phyloP scores from a whole-genome alignment of 352 stramenopile species.

The Phytophthora cajani region DNA sequence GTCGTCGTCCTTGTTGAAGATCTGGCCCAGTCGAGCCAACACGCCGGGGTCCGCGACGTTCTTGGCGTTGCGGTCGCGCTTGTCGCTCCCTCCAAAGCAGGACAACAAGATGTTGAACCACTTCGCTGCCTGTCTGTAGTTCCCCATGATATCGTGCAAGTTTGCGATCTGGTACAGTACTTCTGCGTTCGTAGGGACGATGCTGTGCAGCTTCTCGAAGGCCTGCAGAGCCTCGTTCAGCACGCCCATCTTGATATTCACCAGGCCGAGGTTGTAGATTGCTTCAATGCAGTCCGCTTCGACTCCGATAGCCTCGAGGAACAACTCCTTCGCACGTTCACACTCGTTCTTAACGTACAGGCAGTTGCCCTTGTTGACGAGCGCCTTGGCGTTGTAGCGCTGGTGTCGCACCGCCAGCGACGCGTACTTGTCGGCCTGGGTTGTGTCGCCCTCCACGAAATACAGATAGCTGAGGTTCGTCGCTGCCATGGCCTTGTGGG shows the following conservation, averaged over 20 bases:
- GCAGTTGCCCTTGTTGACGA: conserved; percentile 98
- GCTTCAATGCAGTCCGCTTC: conserved; percentile 95
- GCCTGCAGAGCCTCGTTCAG: conserved; percentile 93
- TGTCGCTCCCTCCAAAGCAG: conserved; percentile 87
- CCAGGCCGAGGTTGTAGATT: conserved; percentile 96
- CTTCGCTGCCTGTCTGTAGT: conserved; percentile 90
- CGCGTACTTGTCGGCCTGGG: conserved; percentile 93
- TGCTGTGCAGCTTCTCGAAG: conserved; percentile 97
- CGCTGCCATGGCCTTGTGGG: conserved; percentile 93
- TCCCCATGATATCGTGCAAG: conserved; percentile 93
- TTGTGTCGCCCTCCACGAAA: conserved; percentile 94
- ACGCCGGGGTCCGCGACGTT: conserved; percentile 81
- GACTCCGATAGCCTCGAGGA: conserved; percentile 94
- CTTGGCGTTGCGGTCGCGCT: conserved; percentile 62
- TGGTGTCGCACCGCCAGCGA: conserved; percentile 93
- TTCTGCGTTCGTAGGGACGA: conserved; percentile 91
- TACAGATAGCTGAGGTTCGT: conserved; percentile 98
- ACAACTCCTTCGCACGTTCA: conserved; percentile 94
- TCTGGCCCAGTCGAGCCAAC: conserved; percentile 91
- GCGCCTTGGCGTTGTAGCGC: conserved; percentile 96
- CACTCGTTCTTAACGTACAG: conserved; percentile 95
- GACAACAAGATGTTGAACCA: conserved; percentile 96
- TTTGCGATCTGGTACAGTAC: conserved; percentile 97
- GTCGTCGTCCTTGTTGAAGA: conserved; percentile 95
- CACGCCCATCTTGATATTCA: conserved; percentile 90